Evolutionary conservation across 345 rosid species (phyloP).

Genomic region (Eucalyptus melliodora): DNA sequence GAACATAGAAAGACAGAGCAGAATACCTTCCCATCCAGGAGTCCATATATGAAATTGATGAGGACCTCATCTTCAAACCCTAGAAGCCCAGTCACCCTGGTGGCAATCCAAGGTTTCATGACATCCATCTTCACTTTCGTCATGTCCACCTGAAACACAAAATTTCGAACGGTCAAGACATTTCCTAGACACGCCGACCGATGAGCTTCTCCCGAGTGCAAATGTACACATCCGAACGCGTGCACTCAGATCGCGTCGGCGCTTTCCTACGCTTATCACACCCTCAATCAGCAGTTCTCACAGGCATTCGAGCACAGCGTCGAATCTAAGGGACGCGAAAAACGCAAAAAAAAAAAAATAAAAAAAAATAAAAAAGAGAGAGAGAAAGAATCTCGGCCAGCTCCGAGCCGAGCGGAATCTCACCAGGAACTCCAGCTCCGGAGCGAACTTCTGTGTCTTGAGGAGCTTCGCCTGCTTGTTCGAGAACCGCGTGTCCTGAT

Average conservation of each 20-base stretch:
- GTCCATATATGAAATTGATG: conserved; percentile 88
- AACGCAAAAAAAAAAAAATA: neutral
- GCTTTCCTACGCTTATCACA: neutral
- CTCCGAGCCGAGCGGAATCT: neutral
- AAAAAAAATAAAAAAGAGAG: too few species aligned
- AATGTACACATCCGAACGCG: neutral
- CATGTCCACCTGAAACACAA: conserved; percentile 52
- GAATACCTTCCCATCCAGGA: conserved; percentile 66
- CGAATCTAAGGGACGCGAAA: neutral
- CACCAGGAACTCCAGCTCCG: conserved; percentile 84
- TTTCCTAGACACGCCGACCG: neutral
- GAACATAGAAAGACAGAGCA: neutral
- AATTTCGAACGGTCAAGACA: neutral
- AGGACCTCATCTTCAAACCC: conserved; percentile 99
- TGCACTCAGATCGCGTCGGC: neutral
- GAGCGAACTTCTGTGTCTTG: conserved; percentile 87
- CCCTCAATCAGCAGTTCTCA: neutral
- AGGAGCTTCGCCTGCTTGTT: conserved; percentile 94
- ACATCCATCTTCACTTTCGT: conserved; percentile 93
- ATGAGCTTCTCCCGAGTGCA: neutral
- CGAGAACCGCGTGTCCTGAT: conserved; percentile 96
- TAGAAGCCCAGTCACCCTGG: conserved; percentile 81
- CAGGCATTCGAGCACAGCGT: neutral
- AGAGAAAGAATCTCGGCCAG: neutral
- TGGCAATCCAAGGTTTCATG: conserved; percentile 92